Conservation (phyloP, 2,329 filamentous ascomycete species). For the Moelleriella libera region DNA sequence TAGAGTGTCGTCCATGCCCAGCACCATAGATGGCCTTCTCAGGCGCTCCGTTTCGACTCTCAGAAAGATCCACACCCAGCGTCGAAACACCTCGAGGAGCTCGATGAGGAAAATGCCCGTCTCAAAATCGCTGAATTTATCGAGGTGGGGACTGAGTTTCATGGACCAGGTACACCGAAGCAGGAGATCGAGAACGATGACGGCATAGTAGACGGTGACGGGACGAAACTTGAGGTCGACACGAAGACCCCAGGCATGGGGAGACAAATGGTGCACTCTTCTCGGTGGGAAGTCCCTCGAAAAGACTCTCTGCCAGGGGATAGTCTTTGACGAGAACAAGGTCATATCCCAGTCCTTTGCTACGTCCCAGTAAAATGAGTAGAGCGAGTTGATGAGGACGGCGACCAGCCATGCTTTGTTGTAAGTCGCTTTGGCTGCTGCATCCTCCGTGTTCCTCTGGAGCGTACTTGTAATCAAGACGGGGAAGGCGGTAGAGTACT, state of each 20-base stretch:
- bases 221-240: conserved; percentile 58
- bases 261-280: conserved; percentile 40
- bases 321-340: conserved; percentile 46
- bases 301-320: no score
- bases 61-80: conserved; percentile 97
- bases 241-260: conserved; percentile 67
- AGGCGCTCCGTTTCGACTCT: conserved; percentile 90
- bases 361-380: conserved; percentile 98
- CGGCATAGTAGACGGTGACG: conserved; percentile 66
- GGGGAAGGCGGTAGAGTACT: conserved; percentile 89
- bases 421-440: conserved; percentile 24
- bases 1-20: conserved; percentile 56
- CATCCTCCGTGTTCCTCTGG: conserved; percentile 44
- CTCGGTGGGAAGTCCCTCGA: no score
- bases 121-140: conserved; percentile 77
- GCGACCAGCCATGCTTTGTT: conserved; percentile 55
- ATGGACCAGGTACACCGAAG: conserved; percentile 85
- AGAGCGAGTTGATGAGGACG: conserved; percentile 71
- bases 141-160: conserved; percentile 70
- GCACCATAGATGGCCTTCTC: conserved; percentile 34
- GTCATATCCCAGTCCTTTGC: conserved; percentile 93
- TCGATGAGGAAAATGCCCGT: conserved; percentile 80
- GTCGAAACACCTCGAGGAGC: conserved; percentile 69
- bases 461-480: conserved; percentile 71
- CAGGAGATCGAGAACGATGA: conserved; percentile 63